A percentile compares a stretch with the other conserved stretches of the same genome.
phyloP scores from a whole-genome alignment of 139 green algal genomes.

The Chlamydomonas schloesseri region DNA sequence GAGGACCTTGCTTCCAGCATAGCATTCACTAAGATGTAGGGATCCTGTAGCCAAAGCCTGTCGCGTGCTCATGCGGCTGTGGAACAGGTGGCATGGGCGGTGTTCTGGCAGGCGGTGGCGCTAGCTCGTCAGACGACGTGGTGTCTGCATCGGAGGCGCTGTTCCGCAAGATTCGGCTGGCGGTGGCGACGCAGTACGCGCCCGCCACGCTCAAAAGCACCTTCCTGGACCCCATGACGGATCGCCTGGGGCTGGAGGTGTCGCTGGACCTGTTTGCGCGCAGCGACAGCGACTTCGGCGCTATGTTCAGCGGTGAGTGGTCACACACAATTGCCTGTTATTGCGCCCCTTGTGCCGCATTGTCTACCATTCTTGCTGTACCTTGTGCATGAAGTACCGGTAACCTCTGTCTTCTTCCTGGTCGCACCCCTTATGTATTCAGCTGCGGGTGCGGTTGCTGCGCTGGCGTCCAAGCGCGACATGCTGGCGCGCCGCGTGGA shows the following conservation, averaged over 20 bases:
- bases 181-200: constrained; percentile 73
- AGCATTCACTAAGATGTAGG: no score
- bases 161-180: constrained; percentile 68
- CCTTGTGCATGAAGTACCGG: no score
- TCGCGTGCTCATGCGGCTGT: no score
- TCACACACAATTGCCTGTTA: neutral
- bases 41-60: no score
- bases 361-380: no score
- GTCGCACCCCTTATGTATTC: neutral
- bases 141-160: constrained; percentile 61
- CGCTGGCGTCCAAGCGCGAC: constrained; percentile 76
- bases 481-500: constrained; percentile 72
- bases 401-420: no score
- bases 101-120: neutral
- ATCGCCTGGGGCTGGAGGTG: constrained; percentile 68
- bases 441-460: constrained; percentile 75
- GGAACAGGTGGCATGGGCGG: neutral
- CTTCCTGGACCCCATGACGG: constrained; percentile 85
- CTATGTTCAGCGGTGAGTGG: constrained; percentile 72
- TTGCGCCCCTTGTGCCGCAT: no score
- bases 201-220: constrained; percentile 86
- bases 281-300: constrained; percentile 82
- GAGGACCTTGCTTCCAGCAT: no score
- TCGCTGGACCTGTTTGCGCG: constrained; percentile 80
- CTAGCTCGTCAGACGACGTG: constrained; percentile 46